Base-by-base conservation (phyloP, 306 rosid species). In the apple (Malus domestica) region DNA sequence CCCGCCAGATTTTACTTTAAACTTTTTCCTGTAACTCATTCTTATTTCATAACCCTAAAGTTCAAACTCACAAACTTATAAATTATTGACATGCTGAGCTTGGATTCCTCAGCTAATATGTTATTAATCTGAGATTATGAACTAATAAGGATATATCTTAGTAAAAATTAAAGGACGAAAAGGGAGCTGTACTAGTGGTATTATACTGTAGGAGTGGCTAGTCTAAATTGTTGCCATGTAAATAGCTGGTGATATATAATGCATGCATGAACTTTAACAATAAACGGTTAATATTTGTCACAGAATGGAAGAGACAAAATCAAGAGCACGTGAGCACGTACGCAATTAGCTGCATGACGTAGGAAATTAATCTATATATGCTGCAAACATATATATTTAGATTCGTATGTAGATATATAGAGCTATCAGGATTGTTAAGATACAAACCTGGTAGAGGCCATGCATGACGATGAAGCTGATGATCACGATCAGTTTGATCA, bases 361-460 rank as follows among this genome's bases (percentile, higher is more conserved):
- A 49, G 20, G 55, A 49, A 5, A 49, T 49, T 49, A 49, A 15
- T 49, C 55, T 46, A 14, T 46, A 46, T 12, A 46, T 46, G 52
- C 52, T 15, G 52, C 4, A 46, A 46, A 14, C 52, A 46, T 46
- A 4, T 46, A 46, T 14, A 46, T 46, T 5, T 16, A 14, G 54
- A 46, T 46, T 46, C 54, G 54, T 46, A 14, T 14, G 19, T 14
- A 14, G 54, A 46, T 46, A 46, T 46, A 6, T 35, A 35, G 40
- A 35, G 2, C 40, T 35, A 46, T 46, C 18, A 46, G 18, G 52
- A 46, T 46, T 46, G 54, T 1, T 46, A 49, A 49, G 8, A 29
- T 16, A 51, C 59, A 35, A 77, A 93, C 98, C 99, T 83, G 88
- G 82, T 18, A 92, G 45, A 42, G 98, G 97, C 93, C 89, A 88